These are phyloP conservation scores for Penicillium desertorum DNA, from an alignment of 495 filamentous ascomycete genomes.

Conservation along the genomic window DNA sequence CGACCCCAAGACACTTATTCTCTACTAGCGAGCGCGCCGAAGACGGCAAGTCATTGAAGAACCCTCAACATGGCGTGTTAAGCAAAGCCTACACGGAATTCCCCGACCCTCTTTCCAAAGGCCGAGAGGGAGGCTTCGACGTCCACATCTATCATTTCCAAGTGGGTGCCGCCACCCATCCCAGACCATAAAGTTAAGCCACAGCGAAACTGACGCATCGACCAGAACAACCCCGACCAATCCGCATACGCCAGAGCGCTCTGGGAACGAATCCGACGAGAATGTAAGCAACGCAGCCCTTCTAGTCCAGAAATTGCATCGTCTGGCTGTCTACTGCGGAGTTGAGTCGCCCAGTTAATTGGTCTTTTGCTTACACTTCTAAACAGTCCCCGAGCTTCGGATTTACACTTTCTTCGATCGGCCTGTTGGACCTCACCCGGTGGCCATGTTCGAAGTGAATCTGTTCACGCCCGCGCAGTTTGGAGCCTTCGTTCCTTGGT, in stretches of 20 bases:
- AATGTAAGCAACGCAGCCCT: constrained; percentile 58
- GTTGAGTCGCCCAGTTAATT: neutral
- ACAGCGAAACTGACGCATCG: neutral
- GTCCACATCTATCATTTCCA: constrained; percentile 78
- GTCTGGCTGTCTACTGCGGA: neutral
- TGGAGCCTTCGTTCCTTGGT: constrained; percentile 82
- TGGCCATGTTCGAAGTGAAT: constrained; percentile 91
- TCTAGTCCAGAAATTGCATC: neutral
- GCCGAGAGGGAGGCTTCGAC: constrained; percentile 62
- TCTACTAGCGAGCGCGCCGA: constrained; percentile 43
- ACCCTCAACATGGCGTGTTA: constrained; percentile 53
- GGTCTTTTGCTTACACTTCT: constrained; percentile 1
- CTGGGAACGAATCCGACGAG: constrained; percentile 73
- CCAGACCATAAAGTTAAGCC: neutral
- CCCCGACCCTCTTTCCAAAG: constrained; percentile 61
- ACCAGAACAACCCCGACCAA: constrained; percentile 59
- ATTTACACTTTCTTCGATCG: constrained; percentile 76
- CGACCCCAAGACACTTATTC: neutral
- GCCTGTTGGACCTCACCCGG: constrained; percentile 78
- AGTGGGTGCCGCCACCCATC: constrained; percentile 21
- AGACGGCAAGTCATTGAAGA: constrained; percentile 67
- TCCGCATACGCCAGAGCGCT: constrained; percentile 65
- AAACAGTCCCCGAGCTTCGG: constrained; percentile 75
- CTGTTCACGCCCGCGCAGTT: constrained; percentile 83
- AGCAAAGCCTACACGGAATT: constrained; percentile 68